phyloP scores from a whole-genome alignment of 495 filamentous ascomycete genomes.

The Aspergillus biplanus region DNA sequence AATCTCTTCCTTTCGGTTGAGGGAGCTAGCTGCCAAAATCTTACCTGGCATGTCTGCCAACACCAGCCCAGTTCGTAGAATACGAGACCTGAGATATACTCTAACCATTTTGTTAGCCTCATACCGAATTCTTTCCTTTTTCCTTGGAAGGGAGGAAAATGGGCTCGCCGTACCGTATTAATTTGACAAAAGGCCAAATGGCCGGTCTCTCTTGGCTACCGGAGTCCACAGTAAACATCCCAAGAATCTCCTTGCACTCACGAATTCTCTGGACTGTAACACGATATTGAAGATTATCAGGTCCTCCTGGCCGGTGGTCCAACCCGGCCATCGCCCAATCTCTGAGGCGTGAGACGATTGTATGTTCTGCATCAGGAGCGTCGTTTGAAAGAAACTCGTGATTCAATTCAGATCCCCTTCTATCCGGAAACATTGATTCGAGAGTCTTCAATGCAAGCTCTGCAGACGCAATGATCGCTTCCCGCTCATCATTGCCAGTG shows the following conservation, averaged over 20 bases:
- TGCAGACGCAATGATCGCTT: neutral
- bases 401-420: neutral
- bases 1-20: neutral
- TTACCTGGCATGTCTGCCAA: slow-evolving; percentile 9
- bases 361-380: neutral
- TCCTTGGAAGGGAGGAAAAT: neutral
- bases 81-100: slow-evolving; percentile 1
- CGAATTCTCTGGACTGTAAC: neutral
- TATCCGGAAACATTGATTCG: slow-evolving; percentile 4
- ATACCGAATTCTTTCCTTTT: neutral
- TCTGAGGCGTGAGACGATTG: neutral
- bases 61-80: slow-evolving; percentile 8
- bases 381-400: neutral
- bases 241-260: neutral
- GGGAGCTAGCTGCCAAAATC: neutral
- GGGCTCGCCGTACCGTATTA: neutral
- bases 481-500: neutral
- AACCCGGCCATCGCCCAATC: slow-evolving; percentile 2
- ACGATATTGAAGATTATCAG: neutral
- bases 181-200: slow-evolving; percentile 1
- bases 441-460: neutral
- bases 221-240: neutral
- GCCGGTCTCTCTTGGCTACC: neutral
- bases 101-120: neutral
- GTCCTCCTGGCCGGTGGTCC: neutral